phyloP scores from a whole-genome alignment of 2,329 filamentous ascomycete genomes.

The Neopestalotiopsis sp. region DNA sequence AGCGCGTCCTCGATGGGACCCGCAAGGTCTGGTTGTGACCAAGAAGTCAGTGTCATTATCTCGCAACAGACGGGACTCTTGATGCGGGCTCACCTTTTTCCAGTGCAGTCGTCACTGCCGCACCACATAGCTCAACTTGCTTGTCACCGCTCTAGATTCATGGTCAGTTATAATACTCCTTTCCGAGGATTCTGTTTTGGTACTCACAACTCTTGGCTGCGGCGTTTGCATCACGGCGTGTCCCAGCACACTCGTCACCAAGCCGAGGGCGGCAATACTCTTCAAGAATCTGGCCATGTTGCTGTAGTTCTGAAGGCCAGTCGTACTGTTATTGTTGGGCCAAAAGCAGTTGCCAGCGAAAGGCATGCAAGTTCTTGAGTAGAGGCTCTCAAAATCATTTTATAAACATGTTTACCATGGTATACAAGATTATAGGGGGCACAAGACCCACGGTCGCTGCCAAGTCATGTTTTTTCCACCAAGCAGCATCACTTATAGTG shows the following conservation, averaged over 20 bases:
- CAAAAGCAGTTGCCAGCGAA: not conserved
- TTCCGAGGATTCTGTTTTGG: not conserved
- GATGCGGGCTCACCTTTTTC: not conserved
- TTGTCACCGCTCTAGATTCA: not conserved
- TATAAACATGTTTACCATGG: not conserved
- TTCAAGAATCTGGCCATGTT: not conserved
- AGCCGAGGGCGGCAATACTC: not conserved
- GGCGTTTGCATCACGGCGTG: conserved; percentile 2
- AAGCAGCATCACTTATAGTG: conserved; percentile 12
- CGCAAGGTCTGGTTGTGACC: conserved; percentile 24
- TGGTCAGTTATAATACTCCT: not conserved
- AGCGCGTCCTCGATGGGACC: conserved; percentile 35
- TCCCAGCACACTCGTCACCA: conserved; percentile 2
- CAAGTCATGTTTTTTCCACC: conserved; percentile 3
- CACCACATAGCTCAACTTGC: conserved; percentile 10
- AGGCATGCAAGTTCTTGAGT: not conserved
- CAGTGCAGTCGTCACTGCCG: conserved; percentile 10
- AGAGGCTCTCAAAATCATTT: not conserved
- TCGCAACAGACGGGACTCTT: too few species aligned
- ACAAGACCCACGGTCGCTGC: not conserved
- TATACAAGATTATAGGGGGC: not conserved
- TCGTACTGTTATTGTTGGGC: not conserved
- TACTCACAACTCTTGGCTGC: not conserved
- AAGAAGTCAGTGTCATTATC: not conserved
- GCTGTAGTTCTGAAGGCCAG: not conserved